phyloP scores from a whole-genome alignment of 768 basidiomycete genomes.

The Cystofilobasidium bisporidii region DNA sequence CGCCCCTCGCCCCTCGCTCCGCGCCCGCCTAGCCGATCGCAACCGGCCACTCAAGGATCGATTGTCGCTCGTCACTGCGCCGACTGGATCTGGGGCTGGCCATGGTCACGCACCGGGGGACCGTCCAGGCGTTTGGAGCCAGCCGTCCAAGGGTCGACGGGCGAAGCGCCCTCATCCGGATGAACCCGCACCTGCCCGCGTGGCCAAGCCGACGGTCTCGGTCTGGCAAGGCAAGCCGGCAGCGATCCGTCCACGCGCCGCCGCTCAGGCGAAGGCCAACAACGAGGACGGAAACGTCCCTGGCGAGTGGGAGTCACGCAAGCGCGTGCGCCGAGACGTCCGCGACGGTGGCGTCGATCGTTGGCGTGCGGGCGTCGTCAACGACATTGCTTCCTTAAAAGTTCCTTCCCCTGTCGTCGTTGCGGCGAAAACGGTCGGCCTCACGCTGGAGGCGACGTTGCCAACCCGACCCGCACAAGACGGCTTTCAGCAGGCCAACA shows the following conservation, averaged over 20 bases:
- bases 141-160: not conserved
- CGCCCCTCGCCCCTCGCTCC: not conserved
- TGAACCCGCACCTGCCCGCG: not conserved
- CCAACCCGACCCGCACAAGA: too few species aligned
- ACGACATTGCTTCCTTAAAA: too few species aligned
- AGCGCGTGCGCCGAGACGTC: not conserved
- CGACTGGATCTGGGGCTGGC: too few species aligned
- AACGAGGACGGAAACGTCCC: not conserved
- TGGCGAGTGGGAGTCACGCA: not conserved
- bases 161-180: not conserved
- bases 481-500: too few species aligned
- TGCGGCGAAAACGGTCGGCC: too few species aligned
- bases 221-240: too few species aligned
- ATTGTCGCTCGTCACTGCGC: not conserved
- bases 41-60: not conserved
- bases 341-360: not conserved
- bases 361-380: not conserved
- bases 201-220: not conserved
- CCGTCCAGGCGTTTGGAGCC: conserved; percentile 1
- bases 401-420: too few species aligned
- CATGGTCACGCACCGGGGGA: not conserved
- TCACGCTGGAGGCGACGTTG: too few species aligned
- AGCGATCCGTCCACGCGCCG: not conserved
- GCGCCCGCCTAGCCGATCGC: not conserved
- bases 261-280: too few species aligned